phyloP scores from a whole-genome alignment of 2,329 filamentous ascomycete genomes.

The Fusarium foetens region DNA sequence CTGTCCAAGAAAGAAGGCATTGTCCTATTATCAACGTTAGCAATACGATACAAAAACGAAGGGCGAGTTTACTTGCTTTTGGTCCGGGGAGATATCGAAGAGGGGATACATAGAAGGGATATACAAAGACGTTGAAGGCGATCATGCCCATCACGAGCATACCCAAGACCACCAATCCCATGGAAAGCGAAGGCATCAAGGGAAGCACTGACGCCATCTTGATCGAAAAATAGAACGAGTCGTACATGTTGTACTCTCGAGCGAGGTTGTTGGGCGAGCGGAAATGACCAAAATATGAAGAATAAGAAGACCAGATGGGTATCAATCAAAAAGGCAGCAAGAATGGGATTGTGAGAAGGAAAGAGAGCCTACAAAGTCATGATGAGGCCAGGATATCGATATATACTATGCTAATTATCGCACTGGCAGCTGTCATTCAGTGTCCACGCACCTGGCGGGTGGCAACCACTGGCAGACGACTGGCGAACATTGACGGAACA shows the following conservation, averaged over 20 bases:
- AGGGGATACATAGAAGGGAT: conserved; percentile 56
- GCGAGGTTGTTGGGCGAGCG: not conserved
- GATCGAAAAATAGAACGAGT: not conserved
- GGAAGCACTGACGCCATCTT: not conserved
- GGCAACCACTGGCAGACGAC: conserved; percentile 19
- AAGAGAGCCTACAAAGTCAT: not conserved
- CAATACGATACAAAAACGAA: not conserved
- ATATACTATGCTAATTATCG: not conserved
- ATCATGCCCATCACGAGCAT: not conserved
- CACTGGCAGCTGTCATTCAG: not conserved
- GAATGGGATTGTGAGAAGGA: not conserved
- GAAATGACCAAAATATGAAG: not conserved
- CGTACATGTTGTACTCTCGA: not conserved
- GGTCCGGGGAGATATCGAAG: conserved; percentile 58
- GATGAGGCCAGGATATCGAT: not conserved
- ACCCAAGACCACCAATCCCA: not conserved
- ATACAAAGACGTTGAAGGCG: conserved; percentile 50
- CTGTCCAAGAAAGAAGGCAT: conserved; percentile 55
- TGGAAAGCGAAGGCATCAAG: not conserved
- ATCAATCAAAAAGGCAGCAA: not conserved
- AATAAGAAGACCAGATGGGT: not conserved
- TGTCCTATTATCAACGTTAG: conserved; percentile 45
- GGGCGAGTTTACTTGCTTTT: conserved; percentile 44
- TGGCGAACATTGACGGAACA: conserved; percentile 1
- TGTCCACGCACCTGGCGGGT: conserved; percentile 12